Conservation (phyloP, 306 rosid species). For the Quercus suber region DNA sequence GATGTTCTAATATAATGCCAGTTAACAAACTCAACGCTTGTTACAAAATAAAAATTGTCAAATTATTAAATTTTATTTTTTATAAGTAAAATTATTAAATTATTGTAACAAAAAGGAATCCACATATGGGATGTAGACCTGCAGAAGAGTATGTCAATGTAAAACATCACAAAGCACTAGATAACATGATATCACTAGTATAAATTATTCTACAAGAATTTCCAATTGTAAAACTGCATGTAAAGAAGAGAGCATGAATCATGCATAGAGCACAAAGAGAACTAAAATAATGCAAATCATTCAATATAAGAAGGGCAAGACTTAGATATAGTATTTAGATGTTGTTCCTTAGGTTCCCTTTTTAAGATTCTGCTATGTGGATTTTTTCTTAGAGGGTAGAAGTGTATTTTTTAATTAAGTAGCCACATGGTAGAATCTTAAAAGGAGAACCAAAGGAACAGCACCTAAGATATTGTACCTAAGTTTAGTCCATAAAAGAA, state of each 20-base stretch:
- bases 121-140: not conserved
- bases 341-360: too few species aligned
- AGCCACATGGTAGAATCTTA: too few species aligned
- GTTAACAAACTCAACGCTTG: not conserved
- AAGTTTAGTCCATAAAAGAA: too few species aligned
- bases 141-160: not conserved
- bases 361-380: too few species aligned
- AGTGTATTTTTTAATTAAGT: too few species aligned
- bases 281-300: too few species aligned
- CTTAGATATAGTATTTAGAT: too few species aligned
- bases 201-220: not conserved
- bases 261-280: not conserved
- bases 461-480: too few species aligned
- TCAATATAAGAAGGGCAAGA: too few species aligned
- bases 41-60: not conserved
- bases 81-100: not conserved
- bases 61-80: not conserved
- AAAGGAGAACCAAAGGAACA: too few species aligned
- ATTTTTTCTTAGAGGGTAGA: too few species aligned
- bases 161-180: not conserved
- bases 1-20: not conserved
- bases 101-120: not conserved
- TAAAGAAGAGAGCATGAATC: not conserved
- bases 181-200: not conserved
- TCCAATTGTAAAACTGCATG: not conserved